Base-by-base conservation (phyloP, 192 early-diverging fungal genomes). In the Umbelopsis sp. region DNA sequence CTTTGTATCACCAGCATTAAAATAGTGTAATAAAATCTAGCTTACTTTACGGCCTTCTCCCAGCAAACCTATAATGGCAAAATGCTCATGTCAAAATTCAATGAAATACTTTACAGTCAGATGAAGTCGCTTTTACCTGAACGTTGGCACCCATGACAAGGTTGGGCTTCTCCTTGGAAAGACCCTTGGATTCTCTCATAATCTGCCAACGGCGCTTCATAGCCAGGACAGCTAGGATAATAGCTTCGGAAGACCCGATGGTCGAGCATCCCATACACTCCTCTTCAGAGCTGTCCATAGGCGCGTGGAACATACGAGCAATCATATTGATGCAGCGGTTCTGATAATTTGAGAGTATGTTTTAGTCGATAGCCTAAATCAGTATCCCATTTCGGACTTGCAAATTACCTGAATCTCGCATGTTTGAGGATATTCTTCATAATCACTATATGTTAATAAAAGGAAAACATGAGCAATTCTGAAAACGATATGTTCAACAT, bases 161-260 rank as follows among this genome's bases (percentile, higher is more conserved):
- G 69, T 95, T 95, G 2, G 93, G 93, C 27, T 86, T 86, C 11
- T 89, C 87, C 30, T 83, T 68, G 49, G 87, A 81, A 67, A 91
- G 86, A 27, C 92, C 92, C 27, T 80, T 83, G 4, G 78, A 87
- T 64, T 80, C 72, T 41, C 90, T 81, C 18, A 68, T 75, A 61
- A 77, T 37, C 61, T 91, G 84, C 93, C 93, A 95, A 27, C 88
- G 79, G 72, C 89, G 86, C 69, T 94, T 94, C 84, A 94, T 86
- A 7, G 92, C 90, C 66, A 95, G 81, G 0, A 86, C 88, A 23
- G 86, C 88, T 9, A 95, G 82, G 76, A 91, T 88, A 48, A 94
- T 88, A 5, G 89, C 93, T 77, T 95, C 93, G 0, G 88, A 89
- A 4, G 92, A 93, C 11, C 93, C 93, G 2, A 90, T 80, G n/a